A percentile compares a stretch with the other conserved stretches of the same genome.
Evolutionary conservation across 352 stramenopile species (phyloP).

Genomic region (Peronospora destructor): DNA sequence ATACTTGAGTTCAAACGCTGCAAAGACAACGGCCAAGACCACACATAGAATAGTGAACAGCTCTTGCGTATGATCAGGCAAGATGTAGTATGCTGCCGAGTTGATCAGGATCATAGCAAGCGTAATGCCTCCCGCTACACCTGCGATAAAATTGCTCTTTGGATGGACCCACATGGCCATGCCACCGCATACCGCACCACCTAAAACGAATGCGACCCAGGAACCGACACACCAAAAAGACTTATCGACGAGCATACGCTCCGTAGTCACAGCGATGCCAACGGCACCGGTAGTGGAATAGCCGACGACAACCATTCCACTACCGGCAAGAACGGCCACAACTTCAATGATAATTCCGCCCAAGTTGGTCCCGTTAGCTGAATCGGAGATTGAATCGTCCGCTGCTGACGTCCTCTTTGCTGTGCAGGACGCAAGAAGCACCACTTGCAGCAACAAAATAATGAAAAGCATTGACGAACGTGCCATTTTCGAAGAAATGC

Average conservation of each 20-base stretch:
- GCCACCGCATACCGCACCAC: slow-evolving; percentile 25
- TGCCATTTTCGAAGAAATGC: slow-evolving; percentile 11
- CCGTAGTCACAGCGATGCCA: slow-evolving; percentile 20
- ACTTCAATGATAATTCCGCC: slow-evolving; percentile 25
- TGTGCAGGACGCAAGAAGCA: slow-evolving; percentile 10
- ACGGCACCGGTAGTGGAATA: slow-evolving; percentile 30
- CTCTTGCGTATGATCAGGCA: slow-evolving; percentile 25
- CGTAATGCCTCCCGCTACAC: slow-evolving; percentile 25
- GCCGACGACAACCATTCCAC: slow-evolving; percentile 22
- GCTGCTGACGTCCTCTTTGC: slow-evolving; percentile 7
- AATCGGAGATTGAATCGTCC: slow-evolving; percentile 28
- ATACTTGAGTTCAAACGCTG: slow-evolving; percentile 23
- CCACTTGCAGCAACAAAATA: slow-evolving; percentile 13
- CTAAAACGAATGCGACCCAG: slow-evolving; percentile 33
- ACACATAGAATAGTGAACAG: slow-evolving; percentile 28
- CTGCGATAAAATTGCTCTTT: slow-evolving; percentile 30
- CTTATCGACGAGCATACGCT: slow-evolving; percentile 28
- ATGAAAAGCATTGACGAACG: slow-evolving; percentile 10
- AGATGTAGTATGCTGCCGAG: slow-evolving; percentile 27
- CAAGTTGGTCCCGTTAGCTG: slow-evolving; percentile 19
- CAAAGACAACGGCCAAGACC: slow-evolving; percentile 26
- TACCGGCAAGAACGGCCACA: slow-evolving; percentile 27
- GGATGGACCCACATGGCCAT: slow-evolving; percentile 30
- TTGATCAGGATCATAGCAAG: slow-evolving; percentile 30
- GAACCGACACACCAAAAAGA: slow-evolving; percentile 22